Percentiles rank a stretch among this genome's conserved stretches.
Evolutionary conservation across 768 basidiomycete genomes (phyloP).

Genomic region (Trametes coccinea): DNA sequence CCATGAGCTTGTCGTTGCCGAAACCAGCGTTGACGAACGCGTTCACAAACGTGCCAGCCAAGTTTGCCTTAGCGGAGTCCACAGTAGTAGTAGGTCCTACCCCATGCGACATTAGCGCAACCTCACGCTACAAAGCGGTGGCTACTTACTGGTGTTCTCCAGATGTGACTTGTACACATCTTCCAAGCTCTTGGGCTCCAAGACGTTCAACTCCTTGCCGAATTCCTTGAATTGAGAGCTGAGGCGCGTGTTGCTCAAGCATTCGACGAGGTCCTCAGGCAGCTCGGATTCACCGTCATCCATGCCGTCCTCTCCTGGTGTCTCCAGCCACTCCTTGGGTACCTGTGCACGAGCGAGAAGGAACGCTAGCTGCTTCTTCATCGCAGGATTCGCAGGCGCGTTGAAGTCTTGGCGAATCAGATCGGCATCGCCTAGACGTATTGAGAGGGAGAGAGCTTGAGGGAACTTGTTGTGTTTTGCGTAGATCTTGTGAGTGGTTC

Average conservation of each 20-base stretch:
- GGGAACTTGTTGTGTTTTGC: slow-evolving; percentile 85
- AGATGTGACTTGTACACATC: slow-evolving; percentile 98
- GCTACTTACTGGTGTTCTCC: slow-evolving; percentile 71
- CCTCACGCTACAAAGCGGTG: not conserved
- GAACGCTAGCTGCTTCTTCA: slow-evolving; percentile 95
- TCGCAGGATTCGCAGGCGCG: slow-evolving; percentile 87
- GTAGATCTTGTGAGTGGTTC: slow-evolving; percentile 87
- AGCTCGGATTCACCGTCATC: slow-evolving; percentile 62
- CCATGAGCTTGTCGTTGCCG: slow-evolving; percentile 98
- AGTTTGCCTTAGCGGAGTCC: slow-evolving; percentile 91
- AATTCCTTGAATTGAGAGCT: slow-evolving; percentile 86
- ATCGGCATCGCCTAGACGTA: slow-evolving; percentile 78
- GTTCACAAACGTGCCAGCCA: slow-evolving; percentile 97
- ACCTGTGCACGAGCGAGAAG: slow-evolving; percentile 91
- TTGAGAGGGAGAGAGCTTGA: slow-evolving; percentile 84
- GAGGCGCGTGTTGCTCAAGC: slow-evolving; percentile 82
- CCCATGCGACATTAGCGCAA: slow-evolving; percentile 2
- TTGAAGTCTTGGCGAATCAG: slow-evolving; percentile 87
- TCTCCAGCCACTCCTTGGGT: slow-evolving; percentile 85
- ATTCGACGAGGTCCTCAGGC: slow-evolving; percentile 80
- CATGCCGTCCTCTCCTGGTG: slow-evolving; percentile 48
- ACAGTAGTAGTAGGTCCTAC: slow-evolving; percentile 70
- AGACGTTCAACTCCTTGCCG: slow-evolving; percentile 90
- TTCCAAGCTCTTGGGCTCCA: slow-evolving; percentile 88
- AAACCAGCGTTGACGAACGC: slow-evolving; percentile 99